A percentile compares a stretch with the other conserved stretches of the same genome.
These are phyloP conservation scores for Rhynchospora pubera DNA, from an alignment of 176 grass and related monocot species.

Conservation along the genomic window DNA sequence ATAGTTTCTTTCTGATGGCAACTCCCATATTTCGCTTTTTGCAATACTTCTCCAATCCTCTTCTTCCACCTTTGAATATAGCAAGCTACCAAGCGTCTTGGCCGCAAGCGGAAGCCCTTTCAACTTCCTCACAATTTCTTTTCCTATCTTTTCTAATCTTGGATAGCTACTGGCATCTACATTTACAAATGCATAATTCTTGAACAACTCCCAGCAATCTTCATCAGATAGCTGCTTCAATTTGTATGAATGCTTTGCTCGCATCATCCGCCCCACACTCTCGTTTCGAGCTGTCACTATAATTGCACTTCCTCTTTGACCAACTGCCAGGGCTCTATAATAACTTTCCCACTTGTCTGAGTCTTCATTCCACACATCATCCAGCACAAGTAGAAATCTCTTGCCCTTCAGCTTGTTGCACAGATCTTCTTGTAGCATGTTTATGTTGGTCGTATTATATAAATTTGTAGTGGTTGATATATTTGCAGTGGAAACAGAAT, in stretches of 20 bases:
- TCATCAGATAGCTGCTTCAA: constrained; percentile 51
- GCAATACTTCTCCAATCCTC: constrained; percentile 56
- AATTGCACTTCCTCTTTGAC: constrained; percentile 44
- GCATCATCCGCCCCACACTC: constrained; percentile 50
- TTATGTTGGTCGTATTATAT: constrained; percentile 38
- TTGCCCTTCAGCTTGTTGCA: constrained; percentile 44
- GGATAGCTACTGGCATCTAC: constrained; percentile 36
- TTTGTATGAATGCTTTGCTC: constrained; percentile 31
- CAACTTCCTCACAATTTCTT: constrained; percentile 66
- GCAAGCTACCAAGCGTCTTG: constrained; percentile 65
- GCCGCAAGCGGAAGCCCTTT: constrained; percentile 69
- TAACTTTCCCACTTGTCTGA: constrained; percentile 52
- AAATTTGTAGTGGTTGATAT: constrained; percentile 13
- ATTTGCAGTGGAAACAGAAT: constrained; percentile 37
- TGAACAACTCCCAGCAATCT: constrained; percentile 74
- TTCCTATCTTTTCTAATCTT: constrained; percentile 60
- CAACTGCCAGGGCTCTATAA: constrained; percentile 32
- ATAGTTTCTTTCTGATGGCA: constrained; percentile 56
- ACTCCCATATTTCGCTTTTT: constrained; percentile 70
- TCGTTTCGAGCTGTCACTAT: constrained; percentile 60
- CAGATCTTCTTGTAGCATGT: constrained; percentile 61
- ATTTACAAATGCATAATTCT: constrained; percentile 54
- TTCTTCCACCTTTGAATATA: constrained; percentile 39
- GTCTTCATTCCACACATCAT: constrained; percentile 86
- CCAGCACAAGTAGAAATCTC: constrained; percentile 68